Conservation (phyloP, 805 yeast genomes). For the Nakazawaea wyomingensis region DNA sequence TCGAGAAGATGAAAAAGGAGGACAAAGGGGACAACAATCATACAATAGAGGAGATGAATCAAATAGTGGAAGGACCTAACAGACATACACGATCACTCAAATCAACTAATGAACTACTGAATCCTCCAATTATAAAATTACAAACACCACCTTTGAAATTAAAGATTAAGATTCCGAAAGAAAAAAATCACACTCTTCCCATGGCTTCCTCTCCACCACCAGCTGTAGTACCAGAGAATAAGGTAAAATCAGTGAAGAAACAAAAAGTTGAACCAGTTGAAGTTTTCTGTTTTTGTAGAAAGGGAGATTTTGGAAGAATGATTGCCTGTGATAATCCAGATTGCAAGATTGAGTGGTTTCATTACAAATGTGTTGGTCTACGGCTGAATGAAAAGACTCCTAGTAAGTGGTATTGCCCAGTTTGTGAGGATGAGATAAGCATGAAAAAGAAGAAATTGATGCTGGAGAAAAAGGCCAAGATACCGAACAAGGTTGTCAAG, state of each 20-base stretch:
- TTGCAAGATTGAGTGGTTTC: constrained; percentile 60
- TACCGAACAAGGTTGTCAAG: background rate
- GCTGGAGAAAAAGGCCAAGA: background rate
- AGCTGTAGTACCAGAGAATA: too few species aligned
- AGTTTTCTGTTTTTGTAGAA: constrained; percentile 45
- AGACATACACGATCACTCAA: background rate
- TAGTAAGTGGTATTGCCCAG: constrained; percentile 46
- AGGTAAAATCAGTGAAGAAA: constrained; percentile 14
- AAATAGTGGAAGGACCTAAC: background rate
- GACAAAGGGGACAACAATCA: background rate
- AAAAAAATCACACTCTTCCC: constrained; percentile 1
- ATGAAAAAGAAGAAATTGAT: background rate
- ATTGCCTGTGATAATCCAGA: constrained; percentile 77
- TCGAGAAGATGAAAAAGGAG: constrained; percentile 7
- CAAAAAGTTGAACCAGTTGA: constrained; percentile 17
- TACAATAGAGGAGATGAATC: too few species aligned
- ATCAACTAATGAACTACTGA: background rate
- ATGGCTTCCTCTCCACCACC: constrained; percentile 12
- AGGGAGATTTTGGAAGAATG: constrained; percentile 78
- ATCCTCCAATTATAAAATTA: background rate
- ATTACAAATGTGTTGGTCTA: constrained; percentile 50
- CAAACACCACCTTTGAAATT: constrained; percentile 1
- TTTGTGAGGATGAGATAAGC: too few species aligned
- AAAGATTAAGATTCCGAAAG: background rate
- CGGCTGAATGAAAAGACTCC: constrained; percentile 34